Evolutionary conservation across 2,329 filamentous ascomycete genomes (phyloP), one percentile per base, ranked within the genome.

Genomic region (Stagonosporopsis cucurbitacearum): DNA sequence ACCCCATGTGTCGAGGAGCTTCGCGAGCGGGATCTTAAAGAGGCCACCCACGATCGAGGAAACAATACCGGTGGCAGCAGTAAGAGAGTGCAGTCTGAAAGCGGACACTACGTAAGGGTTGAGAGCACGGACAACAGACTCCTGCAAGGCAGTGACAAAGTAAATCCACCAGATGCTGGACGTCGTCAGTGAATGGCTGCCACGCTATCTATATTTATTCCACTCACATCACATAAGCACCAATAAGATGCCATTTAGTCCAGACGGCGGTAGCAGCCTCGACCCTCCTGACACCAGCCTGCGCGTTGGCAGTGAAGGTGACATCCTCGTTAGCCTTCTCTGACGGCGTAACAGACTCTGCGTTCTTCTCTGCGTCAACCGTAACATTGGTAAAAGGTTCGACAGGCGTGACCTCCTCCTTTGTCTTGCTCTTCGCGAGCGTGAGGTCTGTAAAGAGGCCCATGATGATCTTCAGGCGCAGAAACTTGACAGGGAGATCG

Each of bases 71-170:
- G 69, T 72, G 6, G 70, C 69, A 0, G 73, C 71, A 15, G 69
- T 71, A 9, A 75, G 65, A 9, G 66, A 71, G 52, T 73, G 73
- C 9, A 61, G 43, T 11, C 57, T 56, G 41, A 50, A 77, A 1
- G 65, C 64, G 30, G 67, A 72, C 9, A 71, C 70, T 37, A 81
- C 78, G 50, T 70, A 77, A 9, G 72, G 67, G 6, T 66, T 66
- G 33, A 77, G 45, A 6, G 76, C 77, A 47, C 73, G 74, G 19
- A 77, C 73, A 39, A 76, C 74, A 37, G 72, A 70, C 52, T 78
- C 67, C 57, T 80, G 73, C 42, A 81, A 64, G 13, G 77, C 79
- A 48, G 82, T 81, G 57, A 79, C 75, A 54, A 82, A 78, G 48
- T 79, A 79, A 52, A 80, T 75, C 15, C 79, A 58, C 64, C 77